phyloP scores from a whole-genome alignment of 805 yeast species.

The Saturnispora dispora region DNA sequence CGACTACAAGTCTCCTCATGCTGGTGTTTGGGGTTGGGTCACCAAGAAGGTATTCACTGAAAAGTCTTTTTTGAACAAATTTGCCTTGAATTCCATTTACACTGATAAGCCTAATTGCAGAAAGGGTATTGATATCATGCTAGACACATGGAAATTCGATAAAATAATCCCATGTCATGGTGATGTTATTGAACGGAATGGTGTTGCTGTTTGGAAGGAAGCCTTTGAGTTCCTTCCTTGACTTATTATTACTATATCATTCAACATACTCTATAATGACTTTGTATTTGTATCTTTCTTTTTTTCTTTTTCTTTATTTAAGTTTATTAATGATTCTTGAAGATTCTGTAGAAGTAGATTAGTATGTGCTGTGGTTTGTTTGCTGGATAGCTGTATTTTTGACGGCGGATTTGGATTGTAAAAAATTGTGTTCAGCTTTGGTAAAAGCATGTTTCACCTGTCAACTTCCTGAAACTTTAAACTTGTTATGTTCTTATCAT shows the following conservation, averaged over 20 bases:
- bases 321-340: background rate
- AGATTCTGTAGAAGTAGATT: too few species aligned
- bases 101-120: conserved; percentile 10
- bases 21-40: conserved; percentile 29
- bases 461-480: too few species aligned
- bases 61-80: conserved; percentile 10
- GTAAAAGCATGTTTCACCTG: too few species aligned
- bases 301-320: background rate
- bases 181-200: conserved; percentile 38
- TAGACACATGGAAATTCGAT: conserved; percentile 37
- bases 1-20: conserved; percentile 32
- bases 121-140: conserved; percentile 22
- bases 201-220: conserved; percentile 18
- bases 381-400: background rate
- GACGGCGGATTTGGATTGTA: too few species aligned
- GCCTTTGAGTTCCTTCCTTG: conserved; percentile 6
- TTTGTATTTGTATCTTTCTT: background rate
- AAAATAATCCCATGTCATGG: conserved; percentile 55
- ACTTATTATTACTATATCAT: conserved; percentile 25
- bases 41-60: conserved; percentile 14
- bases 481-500: too few species aligned
- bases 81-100: conserved; percentile 5
- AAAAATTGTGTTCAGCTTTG: too few species aligned
- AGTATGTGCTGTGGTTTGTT: too few species aligned
- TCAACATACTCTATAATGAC: background rate